Evolutionary conservation across 1,284 basidiomycete genomes (phyloP).

Genomic region (Sanghuangporus sanghuang): DNA sequence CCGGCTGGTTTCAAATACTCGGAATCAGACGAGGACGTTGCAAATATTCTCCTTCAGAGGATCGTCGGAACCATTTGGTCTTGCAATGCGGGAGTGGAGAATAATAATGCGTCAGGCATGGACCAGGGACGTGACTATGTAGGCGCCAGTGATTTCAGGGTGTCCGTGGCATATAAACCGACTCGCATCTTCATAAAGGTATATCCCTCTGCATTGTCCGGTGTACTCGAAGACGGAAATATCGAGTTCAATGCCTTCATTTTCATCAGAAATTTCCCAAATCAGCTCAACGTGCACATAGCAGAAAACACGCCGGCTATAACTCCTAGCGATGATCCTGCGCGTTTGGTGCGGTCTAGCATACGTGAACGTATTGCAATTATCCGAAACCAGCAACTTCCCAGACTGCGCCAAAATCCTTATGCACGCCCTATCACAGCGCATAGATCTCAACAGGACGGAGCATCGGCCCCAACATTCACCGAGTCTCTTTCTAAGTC

Average conservation of each 20-base stretch:
- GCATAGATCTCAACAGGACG: neutral
- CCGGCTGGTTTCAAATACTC: neutral
- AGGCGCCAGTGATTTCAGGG: neutral
- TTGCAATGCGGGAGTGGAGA: neutral
- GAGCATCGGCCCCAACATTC: neutral
- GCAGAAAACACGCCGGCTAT: no score
- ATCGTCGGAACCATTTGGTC: neutral
- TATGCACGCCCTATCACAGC: neutral
- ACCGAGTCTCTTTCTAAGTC: neutral
- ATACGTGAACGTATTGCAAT: neutral
- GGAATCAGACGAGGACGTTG: neutral
- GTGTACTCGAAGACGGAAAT: neutral
- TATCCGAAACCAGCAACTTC: neutral
- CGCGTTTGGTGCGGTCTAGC: neutral
- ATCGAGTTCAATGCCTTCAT: neutral
- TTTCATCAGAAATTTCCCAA: neutral
- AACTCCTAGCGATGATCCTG: neutral
- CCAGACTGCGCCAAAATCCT: neutral
- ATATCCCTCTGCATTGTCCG: neutral
- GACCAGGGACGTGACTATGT: neutral
- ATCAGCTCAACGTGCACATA: neutral
- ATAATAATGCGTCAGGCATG: neutral
- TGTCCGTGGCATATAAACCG: neutral
- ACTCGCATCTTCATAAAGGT: neutral
- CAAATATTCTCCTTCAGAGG: conserved; percentile 4